These are phyloP conservation scores for Komagataella ulmi DNA, from an alignment of 805 yeast species.

Conservation along the genomic window DNA sequence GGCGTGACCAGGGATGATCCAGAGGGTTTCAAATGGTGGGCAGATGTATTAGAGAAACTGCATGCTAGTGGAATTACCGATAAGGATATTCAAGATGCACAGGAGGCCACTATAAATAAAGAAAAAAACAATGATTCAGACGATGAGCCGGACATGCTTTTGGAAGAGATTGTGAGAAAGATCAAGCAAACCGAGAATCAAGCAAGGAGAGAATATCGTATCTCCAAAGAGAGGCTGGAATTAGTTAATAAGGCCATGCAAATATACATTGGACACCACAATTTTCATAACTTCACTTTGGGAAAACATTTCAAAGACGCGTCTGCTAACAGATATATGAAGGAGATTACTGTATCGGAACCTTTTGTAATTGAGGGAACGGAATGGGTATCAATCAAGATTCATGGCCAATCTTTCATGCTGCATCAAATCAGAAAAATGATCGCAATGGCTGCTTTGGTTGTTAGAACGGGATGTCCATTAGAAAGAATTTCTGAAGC, in stretches of 20 bases:
- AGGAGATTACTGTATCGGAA: conserved; percentile 61
- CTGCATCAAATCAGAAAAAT: conserved; percentile 95
- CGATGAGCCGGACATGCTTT: conserved; percentile 11
- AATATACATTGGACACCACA: conserved; percentile 75
- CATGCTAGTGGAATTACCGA: conserved; percentile 24
- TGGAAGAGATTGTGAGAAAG: conserved; percentile 24
- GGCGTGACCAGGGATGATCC: conserved; percentile 46
- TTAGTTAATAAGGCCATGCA: conserved; percentile 56
- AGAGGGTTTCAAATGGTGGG: conserved; percentile 75
- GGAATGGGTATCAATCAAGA: conserved; percentile 92
- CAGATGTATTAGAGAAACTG: conserved; percentile 24
- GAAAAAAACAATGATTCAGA: conserved; percentile 21
- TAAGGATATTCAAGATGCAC: conserved; percentile 21
- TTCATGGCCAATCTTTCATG: conserved; percentile 98
- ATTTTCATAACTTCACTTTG: conserved; percentile 41
- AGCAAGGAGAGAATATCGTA: conserved; percentile 57
- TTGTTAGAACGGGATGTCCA: conserved; percentile 81
- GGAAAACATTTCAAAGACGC: conserved; percentile 68
- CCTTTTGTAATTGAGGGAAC: conserved; percentile 89
- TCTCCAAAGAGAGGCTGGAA: conserved; percentile 47
- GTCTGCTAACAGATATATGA: conserved; percentile 76
- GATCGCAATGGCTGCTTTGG: conserved; percentile 89
- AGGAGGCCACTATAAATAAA: conserved; percentile 21
- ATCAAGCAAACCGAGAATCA: conserved; percentile 52
- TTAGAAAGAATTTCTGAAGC: conserved; percentile 62